Evolutionary conservation across 139 green algal genomes (phyloP), one percentile per base, ranked within the genome.

Genomic region (Coelastrella sp.): DNA sequence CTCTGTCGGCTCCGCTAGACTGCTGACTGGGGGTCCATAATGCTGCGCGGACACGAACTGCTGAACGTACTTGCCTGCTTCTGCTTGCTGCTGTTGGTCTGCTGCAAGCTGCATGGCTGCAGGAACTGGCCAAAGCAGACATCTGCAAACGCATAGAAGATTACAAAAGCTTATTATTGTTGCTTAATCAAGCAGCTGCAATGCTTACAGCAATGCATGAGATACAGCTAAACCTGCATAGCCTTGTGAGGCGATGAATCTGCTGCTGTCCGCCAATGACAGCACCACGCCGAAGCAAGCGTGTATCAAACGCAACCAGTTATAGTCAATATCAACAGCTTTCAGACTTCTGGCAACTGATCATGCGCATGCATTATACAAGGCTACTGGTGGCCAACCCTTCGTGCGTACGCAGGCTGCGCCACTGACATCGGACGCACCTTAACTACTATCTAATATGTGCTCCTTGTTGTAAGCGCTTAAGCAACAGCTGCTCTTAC

Each of bases 1-100:
- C 89, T 69, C 88, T 90, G 41, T 34, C 63, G 13, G 59, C 59
- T 6, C 23, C 59, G n/a, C n/a, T 67, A 13, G 30, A 32, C 21
- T 66, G 79, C 45, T 50, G 41, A 21, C 19, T 68, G 11, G 50
- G 67, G 9, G 64, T 85, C 77, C 77, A 84, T 68, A 86, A 30
- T 21, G 67, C 50, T 45, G 80, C 80, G 7, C 59, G 80, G 9
- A 80, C 66, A 35, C 66, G 35, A 4, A 43, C 34, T 32, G 78
- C 78, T 48, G 78, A 34, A 40, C 60, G 59, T 43, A 7, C 30
- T 34, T 45, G 57, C 25, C 40, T 84, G 78, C 78, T 25, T 69
- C 78, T 84, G 78, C 78, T 84, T 30, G 38, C 53, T 37, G 25
- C 32, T 15, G 60, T 38, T 4, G 78, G 78, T 43, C 59, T 75